phyloP scores from a whole-genome alignment of 2,329 filamentous ascomycete genomes.

The Claviceps arundinis region DNA sequence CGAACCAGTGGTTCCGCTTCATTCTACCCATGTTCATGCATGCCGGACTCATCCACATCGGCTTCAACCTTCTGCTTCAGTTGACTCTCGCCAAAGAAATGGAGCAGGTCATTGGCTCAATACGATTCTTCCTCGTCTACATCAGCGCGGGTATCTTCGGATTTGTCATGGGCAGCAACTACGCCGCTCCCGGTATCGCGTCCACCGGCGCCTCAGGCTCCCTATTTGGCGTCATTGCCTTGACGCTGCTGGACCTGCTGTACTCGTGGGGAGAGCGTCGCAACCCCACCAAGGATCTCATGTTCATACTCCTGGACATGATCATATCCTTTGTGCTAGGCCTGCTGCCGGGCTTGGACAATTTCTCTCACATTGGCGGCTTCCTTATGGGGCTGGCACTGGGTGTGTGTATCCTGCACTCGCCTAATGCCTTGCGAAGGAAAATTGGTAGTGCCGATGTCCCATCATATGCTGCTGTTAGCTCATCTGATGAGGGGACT shows the following conservation, averaged over 20 bases:
- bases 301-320: slow-evolving; percentile 76
- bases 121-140: slow-evolving; percentile 85
- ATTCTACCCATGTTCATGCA: slow-evolving; percentile 94
- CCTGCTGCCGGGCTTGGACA: slow-evolving; percentile 83
- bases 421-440: slow-evolving; percentile 65
- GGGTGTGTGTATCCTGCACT: slow-evolving; percentile 78
- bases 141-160: slow-evolving; percentile 87
- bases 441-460: slow-evolving; percentile 50
- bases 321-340: slow-evolving; percentile 85
- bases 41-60: slow-evolving; percentile 85
- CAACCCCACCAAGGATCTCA: slow-evolving; percentile 68
- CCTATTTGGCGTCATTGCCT: slow-evolving; percentile 82
- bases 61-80: slow-evolving; percentile 88
- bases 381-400: slow-evolving; percentile 85
- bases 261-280: slow-evolving; percentile 81
- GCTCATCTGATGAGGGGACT: slow-evolving; percentile 32
- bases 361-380: slow-evolving; percentile 93
- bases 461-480: slow-evolving; percentile 58
- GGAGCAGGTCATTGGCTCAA: slow-evolving; percentile 75
- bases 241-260: slow-evolving; percentile 76
- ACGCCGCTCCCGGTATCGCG: slow-evolving; percentile 65
- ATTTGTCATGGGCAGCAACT: slow-evolving; percentile 90
- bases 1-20: slow-evolving; percentile 95
- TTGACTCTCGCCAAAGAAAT: slow-evolving; percentile 84
- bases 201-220: slow-evolving; percentile 83